Conservation (phyloP, 2,329 filamentous ascomycete species). For the Penicillium sp. region DNA sequence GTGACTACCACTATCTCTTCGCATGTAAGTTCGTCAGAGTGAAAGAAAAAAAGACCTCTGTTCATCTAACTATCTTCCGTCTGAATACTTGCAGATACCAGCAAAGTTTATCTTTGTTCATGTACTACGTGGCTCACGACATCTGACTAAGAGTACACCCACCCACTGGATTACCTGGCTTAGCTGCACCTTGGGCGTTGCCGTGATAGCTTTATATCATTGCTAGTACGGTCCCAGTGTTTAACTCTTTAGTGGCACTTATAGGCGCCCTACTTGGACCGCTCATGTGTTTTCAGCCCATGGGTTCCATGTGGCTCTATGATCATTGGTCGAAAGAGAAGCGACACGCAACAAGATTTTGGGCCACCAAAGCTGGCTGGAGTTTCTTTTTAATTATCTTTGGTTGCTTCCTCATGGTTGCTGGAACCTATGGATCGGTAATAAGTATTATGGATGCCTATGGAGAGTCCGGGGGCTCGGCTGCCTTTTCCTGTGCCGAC, state of each 20-base stretch:
- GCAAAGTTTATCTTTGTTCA: background rate
- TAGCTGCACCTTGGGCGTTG: slow-evolving; percentile 1
- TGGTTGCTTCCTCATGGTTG: slow-evolving; percentile 48
- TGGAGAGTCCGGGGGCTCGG: slow-evolving; percentile 35
- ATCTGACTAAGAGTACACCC: slow-evolving; percentile 4
- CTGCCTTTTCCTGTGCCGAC: slow-evolving; percentile 49
- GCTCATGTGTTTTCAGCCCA: slow-evolving; percentile 11
- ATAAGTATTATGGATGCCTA: slow-evolving; percentile 45
- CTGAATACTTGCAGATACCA: background rate
- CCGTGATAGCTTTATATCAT: background rate
- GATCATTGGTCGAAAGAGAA: slow-evolving; percentile 8
- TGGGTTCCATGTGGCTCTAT: slow-evolving; percentile 15
- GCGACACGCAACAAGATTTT: background rate
- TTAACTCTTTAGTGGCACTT: slow-evolving; percentile 1
- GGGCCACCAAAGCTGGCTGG: slow-evolving; percentile 10
- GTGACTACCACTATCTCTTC: slow-evolving; percentile 7
- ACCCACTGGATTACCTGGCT: slow-evolving; percentile 13
- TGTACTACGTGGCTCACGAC: background rate
- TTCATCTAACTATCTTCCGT: no score
- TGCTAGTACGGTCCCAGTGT: background rate
- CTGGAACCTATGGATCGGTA: slow-evolving; percentile 51
- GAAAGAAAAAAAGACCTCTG: background rate
- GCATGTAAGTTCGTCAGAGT: background rate
- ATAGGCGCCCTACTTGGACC: slow-evolving; percentile 7
- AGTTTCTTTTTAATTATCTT: slow-evolving; percentile 40